Evolutionary conservation across 2,329 filamentous ascomycete species (phyloP), one percentile per base, ranked within the genome.

Genomic region (Epichloe sibirici): DNA sequence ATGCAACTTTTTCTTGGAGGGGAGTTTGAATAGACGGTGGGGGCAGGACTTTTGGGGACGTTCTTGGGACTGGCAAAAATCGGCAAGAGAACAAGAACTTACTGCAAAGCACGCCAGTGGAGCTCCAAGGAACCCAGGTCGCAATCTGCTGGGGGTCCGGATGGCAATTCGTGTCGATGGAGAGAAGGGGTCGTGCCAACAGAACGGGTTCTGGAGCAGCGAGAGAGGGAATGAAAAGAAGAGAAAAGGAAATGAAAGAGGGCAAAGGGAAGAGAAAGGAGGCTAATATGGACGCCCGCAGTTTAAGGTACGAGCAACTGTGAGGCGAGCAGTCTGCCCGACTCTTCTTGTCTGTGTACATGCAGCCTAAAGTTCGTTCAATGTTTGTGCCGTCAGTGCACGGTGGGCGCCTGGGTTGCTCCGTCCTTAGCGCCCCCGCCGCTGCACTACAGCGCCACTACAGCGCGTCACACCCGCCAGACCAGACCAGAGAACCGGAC

Each of bases 1-100:
- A 53, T 42, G 48, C 17, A 51, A 39, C 37, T 49, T 53, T 42
- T 53, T 37, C 44, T 51, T 50, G 51, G 44, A 31, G n/a, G n/a
- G 48, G 52, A 53, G 44, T 44, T 47, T 51, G 34, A 48, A 53
- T 15, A n/a, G 43, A 38, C 40, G 35, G 51, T 51, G 52, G 48
- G 52, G 51, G 44, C 42, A 25, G 21, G 21, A 35, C 25, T 34
- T 28, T 48, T 48, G 45, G 48, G 47, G 39, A 11, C 28, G 9
- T 25, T 28, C 23, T 38, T 31, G 45, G 45, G 45, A 21, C 34
- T 48, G 34, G 31, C 28, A 31, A 31, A 11, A 31, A 31, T 31
- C 28, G 37, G n/a, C 5, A 39, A 39, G 37, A n/a, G 13, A 39
- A 39, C 37, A n/a, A n/a, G 37, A 39, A 39, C 44, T 13, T 31